phyloP scores from a whole-genome alignment of 768 basidiomycete genomes.

The Leccinum barrowsii region DNA sequence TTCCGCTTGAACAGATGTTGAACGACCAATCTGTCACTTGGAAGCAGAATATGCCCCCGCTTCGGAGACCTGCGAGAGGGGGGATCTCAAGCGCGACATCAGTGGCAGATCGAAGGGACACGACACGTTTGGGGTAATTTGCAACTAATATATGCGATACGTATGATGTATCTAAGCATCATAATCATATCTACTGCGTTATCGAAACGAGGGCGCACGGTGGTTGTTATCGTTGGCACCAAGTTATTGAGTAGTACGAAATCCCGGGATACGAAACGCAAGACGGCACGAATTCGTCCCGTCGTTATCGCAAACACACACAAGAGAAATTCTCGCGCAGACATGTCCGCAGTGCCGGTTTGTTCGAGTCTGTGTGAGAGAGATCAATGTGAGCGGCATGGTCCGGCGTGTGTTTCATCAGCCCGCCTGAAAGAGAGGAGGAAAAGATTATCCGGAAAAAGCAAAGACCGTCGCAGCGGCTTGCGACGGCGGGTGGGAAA shows the following conservation, averaged over 20 bases:
- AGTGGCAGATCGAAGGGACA: background rate
- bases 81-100: background rate
- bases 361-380: conserved; percentile 15
- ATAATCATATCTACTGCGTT: background rate
- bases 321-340: background rate
- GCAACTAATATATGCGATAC: background rate
- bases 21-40: background rate
- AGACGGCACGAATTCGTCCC: background rate
- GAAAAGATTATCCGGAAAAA: background rate
- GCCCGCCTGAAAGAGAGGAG: background rate
- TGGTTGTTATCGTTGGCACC: background rate
- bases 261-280: background rate
- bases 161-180: background rate
- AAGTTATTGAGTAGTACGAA: background rate
- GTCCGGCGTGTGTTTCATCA: background rate
- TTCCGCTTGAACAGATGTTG: background rate
- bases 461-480: background rate
- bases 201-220: conserved; percentile 14
- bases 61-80: background rate
- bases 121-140: background rate
- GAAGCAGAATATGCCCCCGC: background rate
- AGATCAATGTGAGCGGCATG: background rate
- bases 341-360: background rate
- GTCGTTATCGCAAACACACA: conserved; percentile 10
- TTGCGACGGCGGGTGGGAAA: background rate